Evolutionary conservation across 2,329 filamentous ascomycete species (phyloP), one percentile per base, ranked within the genome.

Genomic region (Leptodontidium sp.): DNA sequence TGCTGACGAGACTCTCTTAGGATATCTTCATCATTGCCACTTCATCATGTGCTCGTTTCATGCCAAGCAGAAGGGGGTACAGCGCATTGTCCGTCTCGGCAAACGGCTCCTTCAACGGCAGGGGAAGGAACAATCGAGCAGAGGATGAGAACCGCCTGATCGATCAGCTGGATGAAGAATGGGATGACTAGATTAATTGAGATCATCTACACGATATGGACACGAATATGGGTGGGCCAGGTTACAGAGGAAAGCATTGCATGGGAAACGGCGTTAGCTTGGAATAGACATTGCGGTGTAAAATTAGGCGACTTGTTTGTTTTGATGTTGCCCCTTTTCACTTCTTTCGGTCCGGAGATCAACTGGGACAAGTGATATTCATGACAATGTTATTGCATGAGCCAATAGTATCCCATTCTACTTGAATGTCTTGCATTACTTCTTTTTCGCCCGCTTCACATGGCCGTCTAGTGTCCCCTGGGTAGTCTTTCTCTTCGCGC

Each of bases 141-240:
- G 95, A 98, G 68, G 94, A 94, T 66, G 96, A 98, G 81, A 98
- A 98, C 80, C 85, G 94, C 71, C 82, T 98, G 75, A 98, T 99
- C 79, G 95, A 98, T 79, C 93, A 98, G 80, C 84, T 98, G 69
- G 96, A 98, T 77, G 95, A 98, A 80, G 94, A 98, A 79, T 98
- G 95, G 95, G 94, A 98, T 75, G 94, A 97, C 72, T 90, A 69
- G 50, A n/a, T 17, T n/a, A 15, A 29, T 32, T 1, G 11, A 24
- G 9, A 9, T 14, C 21, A 40, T 64, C 17, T 24, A 43, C 26
- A n/a, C 21, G 32, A 40, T 17, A 45, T 26, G 15, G 24, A 29
- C 40, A 64, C 11, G 62, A 57, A 57, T 64, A 32, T 64, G 49
- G 38, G 11, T 24, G 58, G 35, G 17, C 55, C 17, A 32, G 40